Conservation (phyloP, 2,329 filamentous ascomycete genomes). For the Neonectria hederae region DNA sequence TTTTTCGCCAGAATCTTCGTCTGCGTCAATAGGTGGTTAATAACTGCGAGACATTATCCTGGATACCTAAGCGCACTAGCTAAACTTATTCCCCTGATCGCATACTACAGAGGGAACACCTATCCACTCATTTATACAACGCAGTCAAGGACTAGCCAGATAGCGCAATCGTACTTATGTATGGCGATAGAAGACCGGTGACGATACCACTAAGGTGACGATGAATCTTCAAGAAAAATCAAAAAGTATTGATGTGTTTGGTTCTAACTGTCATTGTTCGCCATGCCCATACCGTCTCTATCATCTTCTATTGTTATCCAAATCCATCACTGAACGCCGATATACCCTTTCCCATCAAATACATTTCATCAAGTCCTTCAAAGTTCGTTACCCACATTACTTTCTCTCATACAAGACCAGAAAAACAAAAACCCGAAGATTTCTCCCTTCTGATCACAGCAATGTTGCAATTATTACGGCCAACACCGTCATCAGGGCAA, state of each 20-base stretch:
- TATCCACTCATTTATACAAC: too few species aligned
- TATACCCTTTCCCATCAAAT: slow-evolving; percentile 15
- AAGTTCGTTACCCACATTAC: neutral
- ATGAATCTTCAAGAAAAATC: neutral
- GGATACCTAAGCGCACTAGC: too few species aligned
- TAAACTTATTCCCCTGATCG: too few species aligned
- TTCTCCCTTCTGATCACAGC: slow-evolving; percentile 5
- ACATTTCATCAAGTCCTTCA: neutral
- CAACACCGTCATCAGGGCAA: slow-evolving; percentile 22
- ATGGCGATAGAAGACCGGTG: too few species aligned
- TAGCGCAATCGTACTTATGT: too few species aligned
- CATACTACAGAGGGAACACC: too few species aligned
- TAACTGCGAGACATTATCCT: too few species aligned
- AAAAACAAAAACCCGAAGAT: neutral
- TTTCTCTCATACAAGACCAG: neutral
- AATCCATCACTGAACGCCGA: neutral
- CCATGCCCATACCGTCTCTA: neutral
- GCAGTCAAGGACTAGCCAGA: too few species aligned
- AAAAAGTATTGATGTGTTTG: neutral
- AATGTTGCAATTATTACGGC: slow-evolving; percentile 23
- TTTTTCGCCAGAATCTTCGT: too few species aligned
- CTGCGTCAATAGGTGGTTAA: too few species aligned
- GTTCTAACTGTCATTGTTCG: slow-evolving; percentile 3
- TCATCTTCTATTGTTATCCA: neutral
- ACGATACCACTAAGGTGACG: too few species aligned